A percentile compares a stretch with the other conserved stretches of the same genome.
Conservation (phyloP, 2,329 filamentous ascomycete species). For the Epichloe sylvatica region DNA sequence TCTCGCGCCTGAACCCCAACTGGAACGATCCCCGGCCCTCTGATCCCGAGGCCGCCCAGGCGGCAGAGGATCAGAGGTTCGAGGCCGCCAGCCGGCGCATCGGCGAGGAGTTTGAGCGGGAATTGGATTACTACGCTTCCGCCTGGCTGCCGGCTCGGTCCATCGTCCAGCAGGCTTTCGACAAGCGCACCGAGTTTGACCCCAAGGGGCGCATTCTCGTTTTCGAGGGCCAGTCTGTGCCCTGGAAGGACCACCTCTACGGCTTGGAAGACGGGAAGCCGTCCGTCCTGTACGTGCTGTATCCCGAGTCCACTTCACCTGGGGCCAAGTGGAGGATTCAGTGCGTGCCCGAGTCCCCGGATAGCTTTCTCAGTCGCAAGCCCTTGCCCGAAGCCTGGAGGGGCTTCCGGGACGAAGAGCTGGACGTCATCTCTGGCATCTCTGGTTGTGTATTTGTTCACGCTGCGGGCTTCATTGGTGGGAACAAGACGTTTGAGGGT, state of each 20-base stretch:
- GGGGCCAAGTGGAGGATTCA: conserved; percentile 87
- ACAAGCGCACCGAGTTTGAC: conserved; percentile 53
- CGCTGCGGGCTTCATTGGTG: conserved; percentile 89
- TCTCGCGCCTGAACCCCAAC: conserved; percentile 65
- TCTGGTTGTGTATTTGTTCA: conserved; percentile 82
- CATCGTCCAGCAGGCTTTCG: conserved; percentile 64
- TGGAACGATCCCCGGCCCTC: conserved; percentile 53
- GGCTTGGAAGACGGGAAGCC: conserved; percentile 55
- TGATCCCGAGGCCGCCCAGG: conserved; percentile 44
- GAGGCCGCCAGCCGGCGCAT: conserved; percentile 64
- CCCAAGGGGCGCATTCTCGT: conserved; percentile 67
- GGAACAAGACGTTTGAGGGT: conserved; percentile 83
- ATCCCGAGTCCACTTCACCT: conserved; percentile 65
- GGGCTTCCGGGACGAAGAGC: conserved; percentile 72
- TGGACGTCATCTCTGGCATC: conserved; percentile 58
- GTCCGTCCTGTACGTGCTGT: conserved; percentile 70
- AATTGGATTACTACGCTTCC: conserved; percentile 58
- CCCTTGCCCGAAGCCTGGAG: conserved; percentile 84
- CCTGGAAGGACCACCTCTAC: conserved; percentile 96
- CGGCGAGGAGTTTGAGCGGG: conserved; percentile 74
- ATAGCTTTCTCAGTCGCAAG: conserved; percentile 85
- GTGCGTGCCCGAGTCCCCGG: conserved; percentile 69
- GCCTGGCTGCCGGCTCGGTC: conserved; percentile 81
- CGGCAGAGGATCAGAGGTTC: conserved; percentile 71
- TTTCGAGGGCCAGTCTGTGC: conserved; percentile 61